These are phyloP conservation scores for Picochlorum sp. DNA, from an alignment of 139 green algal genomes.

Conservation along the genomic window DNA sequence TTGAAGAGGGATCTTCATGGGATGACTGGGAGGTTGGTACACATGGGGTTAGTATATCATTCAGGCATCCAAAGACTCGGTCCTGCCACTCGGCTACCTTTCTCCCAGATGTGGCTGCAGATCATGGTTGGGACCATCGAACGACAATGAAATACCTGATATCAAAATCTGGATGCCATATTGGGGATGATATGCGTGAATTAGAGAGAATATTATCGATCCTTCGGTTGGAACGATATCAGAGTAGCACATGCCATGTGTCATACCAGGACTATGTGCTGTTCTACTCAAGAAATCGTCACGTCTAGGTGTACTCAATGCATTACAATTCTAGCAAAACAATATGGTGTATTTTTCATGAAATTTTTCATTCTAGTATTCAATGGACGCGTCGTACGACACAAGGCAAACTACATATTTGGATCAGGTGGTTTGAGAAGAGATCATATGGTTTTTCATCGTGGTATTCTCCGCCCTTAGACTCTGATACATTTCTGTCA, in stretches of 20 bases:
- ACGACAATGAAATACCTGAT: constrained; percentile 58
- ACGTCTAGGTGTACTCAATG: too few relatives aligned
- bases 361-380: too few relatives aligned
- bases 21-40: constrained; percentile 60
- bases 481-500: background rate
- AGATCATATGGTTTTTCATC: background rate
- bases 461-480: background rate
- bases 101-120: constrained; percentile 58
- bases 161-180: constrained; percentile 46
- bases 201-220: background rate
- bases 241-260: background rate
- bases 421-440: too few relatives aligned
- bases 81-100: constrained; percentile 62
- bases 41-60: constrained; percentile 58
- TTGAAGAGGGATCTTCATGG: constrained; percentile 50
- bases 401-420: too few relatives aligned
- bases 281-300: background rate
- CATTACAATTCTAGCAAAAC: too few relatives aligned
- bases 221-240: background rate
- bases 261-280: background rate
- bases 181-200: background rate
- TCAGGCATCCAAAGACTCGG: constrained; percentile 41
- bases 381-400: too few relatives aligned
- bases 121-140: constrained; percentile 38
- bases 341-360: too few relatives aligned